Base-by-base conservation (phyloP, 441 rosid species). In the Croton laevigatus region DNA sequence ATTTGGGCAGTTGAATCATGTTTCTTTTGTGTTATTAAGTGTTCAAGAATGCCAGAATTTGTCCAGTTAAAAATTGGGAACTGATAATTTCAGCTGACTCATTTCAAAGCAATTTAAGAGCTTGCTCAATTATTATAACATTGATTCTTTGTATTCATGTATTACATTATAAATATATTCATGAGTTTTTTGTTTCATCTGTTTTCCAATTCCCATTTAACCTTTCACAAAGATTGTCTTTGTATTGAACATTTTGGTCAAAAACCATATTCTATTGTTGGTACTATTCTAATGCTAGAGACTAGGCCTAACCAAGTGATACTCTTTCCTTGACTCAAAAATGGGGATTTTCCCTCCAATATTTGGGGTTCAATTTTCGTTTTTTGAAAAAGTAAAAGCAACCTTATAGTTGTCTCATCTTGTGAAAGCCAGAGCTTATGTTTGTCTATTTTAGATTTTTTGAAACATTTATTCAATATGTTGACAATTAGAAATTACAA, bases 401-500 rank as follows among this genome's bases (percentile, higher is more conserved):
- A 16, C 62, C 55, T 57, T 57, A 13, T 20, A 42, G 19, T 8
- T 59, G 40, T 57, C n/a, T 20, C 42, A 27, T 34, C 16, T 72
- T 36, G 36, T 22, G 5, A 48, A 16, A 65, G 36, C 11, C 9
- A 19, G 23, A 57, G 36, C 36, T 48, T 11, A 37, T 34, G 6
- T 14, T 27, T 63, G 17, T 49, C 11, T 51, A 2, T 52, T 60
- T 63, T 14, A 13, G 2, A 19, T 60, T 60, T 19, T 48, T 49
- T 8, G 12, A 17, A 10, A 3, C 36, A 37, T 52, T 70, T 38
- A 10, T 57, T 42, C 44, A 14, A 36, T 34, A 7, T 66, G 59
- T 49, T 66, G 42, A 66, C 19, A 16, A 14, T 49, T 49, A 59
- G 53, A 17, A 42, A 20, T 22, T 72, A 53, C 59, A 52, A 53